Conservation (phyloP, 179 eudicot species). For the Heliamphora pulchella region DNA sequence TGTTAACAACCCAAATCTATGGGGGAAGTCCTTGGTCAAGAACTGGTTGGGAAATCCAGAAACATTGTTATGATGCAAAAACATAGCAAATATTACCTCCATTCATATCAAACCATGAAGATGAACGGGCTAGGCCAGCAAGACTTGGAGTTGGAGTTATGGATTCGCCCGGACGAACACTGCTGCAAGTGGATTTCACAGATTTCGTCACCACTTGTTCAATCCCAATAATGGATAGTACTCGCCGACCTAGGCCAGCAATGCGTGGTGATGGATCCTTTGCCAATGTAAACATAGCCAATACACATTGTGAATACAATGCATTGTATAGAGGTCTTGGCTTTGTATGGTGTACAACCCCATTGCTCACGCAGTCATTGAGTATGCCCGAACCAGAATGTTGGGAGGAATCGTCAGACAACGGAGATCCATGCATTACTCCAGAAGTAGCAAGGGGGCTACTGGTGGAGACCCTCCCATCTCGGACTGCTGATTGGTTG, state of each 20-base stretch:
- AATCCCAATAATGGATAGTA: constrained; percentile 74
- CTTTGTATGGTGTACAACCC: constrained; percentile 51
- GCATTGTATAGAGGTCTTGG: constrained; percentile 55
- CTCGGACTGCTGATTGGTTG: constrained; percentile 45
- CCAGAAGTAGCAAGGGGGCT: constrained; percentile 77
- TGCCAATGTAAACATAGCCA: constrained; percentile 78
- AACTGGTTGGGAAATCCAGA: neutral
- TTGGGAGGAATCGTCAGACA: constrained; percentile 82
- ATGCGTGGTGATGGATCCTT: constrained; percentile 92
- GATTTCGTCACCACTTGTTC: constrained; percentile 81
- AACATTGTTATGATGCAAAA: constrained; percentile 1
- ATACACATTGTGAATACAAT: constrained; percentile 65
- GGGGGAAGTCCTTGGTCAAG: constrained; percentile 2
- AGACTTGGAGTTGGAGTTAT: constrained; percentile 39
- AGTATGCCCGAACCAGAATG: constrained; percentile 76
- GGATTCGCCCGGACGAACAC: constrained; percentile 48
- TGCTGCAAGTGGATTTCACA: constrained; percentile 38
- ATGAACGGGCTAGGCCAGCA: constrained; percentile 84
- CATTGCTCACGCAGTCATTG: constrained; percentile 47
- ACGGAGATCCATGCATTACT: constrained; percentile 83
- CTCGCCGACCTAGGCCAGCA: constrained; percentile 70
- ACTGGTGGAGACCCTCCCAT: constrained; percentile 77
- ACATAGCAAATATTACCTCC: constrained; percentile 43
- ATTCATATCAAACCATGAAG: constrained; percentile 95
- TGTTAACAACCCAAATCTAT: neutral